phyloP scores from a whole-genome alignment of 1,139 yeast species.

The Debaryomyces singareniensis region DNA sequence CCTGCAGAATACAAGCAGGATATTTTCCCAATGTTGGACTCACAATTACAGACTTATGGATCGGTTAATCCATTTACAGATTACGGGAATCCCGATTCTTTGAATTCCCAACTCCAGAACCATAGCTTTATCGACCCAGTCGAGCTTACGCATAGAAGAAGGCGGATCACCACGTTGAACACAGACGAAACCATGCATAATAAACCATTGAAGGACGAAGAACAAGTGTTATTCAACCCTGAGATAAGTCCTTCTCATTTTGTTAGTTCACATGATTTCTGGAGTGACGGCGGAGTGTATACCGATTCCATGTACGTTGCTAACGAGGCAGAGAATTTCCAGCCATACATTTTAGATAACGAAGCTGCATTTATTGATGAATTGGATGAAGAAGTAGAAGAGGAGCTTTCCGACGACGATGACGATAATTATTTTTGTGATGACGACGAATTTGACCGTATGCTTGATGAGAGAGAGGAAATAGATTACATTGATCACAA shows the following conservation, averaged over 20 bases:
- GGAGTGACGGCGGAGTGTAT: conserved; percentile 6
- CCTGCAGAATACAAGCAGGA: conserved; percentile 1
- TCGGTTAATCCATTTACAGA: conserved; percentile 18
- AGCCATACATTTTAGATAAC: conserved; percentile 5
- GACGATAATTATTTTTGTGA: conserved; percentile 35
- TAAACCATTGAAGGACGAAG: conserved; percentile 26
- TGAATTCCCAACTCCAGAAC: conserved; percentile 9
- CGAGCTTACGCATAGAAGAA: conserved; percentile 14
- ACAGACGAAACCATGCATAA: conserved; percentile 18
- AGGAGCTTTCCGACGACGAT: conserved; percentile 30
- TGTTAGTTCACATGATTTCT: conserved; percentile 13
- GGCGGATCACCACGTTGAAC: conserved; percentile 29
- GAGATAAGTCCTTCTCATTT: conserved; percentile 40
- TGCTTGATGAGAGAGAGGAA: conserved; percentile 15
- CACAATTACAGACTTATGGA: not conserved
- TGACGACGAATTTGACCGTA: conserved; percentile 31
- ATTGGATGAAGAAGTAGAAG: conserved; percentile 30
- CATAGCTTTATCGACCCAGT: conserved; percentile 9
- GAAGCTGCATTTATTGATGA: conserved; percentile 17
- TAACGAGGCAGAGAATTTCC: conserved; percentile 2
- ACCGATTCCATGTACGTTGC: conserved; percentile 8
- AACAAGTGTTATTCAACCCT: conserved; percentile 34
- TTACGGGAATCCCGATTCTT: conserved; percentile 34
- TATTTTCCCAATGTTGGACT: not conserved
- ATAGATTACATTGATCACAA: conserved; percentile 1